These are phyloP conservation scores for Pseudocercospora eumusae DNA, from an alignment of 2,329 filamentous ascomycete species.

Conservation along the genomic window DNA sequence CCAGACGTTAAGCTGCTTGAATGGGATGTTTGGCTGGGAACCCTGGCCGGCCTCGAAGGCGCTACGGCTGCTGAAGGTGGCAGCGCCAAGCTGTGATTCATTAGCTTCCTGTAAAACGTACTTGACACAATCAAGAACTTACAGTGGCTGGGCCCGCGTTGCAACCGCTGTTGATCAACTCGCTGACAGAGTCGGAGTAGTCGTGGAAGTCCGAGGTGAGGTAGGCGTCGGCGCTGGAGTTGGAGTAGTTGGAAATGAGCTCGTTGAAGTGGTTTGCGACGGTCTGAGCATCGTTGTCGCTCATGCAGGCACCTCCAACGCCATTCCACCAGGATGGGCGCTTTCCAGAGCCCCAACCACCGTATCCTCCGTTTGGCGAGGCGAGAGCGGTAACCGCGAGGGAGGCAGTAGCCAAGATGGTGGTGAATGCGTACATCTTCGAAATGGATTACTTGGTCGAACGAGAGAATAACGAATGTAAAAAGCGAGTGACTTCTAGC, in stretches of 20 bases:
- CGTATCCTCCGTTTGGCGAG: constrained; percentile 11
- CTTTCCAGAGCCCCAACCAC: constrained; percentile 20
- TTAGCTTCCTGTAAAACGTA: neutral
- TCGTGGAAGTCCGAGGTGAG: constrained; percentile 38
- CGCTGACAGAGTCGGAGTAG: constrained; percentile 41
- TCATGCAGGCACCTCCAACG: constrained; percentile 32
- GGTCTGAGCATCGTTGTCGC: constrained; percentile 28
- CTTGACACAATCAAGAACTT: constrained; percentile 13
- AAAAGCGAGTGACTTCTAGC: constrained; percentile 5
- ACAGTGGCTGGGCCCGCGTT: constrained; percentile 30
- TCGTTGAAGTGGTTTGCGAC: constrained; percentile 38
- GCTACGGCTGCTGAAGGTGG: constrained; percentile 33
- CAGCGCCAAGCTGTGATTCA: constrained; percentile 28
- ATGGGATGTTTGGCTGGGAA: constrained; percentile 36
- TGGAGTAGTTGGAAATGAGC: constrained; percentile 38
- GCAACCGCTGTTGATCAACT: constrained; percentile 40
- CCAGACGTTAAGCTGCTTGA: constrained; percentile 38
- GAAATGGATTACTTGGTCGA: constrained; percentile 11
- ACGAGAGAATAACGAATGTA: constrained; percentile 6
- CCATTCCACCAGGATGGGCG: constrained; percentile 24
- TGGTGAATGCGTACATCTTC: constrained; percentile 31
- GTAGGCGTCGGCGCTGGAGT: constrained; percentile 31
- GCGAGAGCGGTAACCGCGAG: constrained; percentile 20
- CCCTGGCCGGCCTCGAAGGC: constrained; percentile 35
- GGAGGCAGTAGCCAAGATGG: constrained; percentile 22